Base-by-base conservation (phyloP, 106 monocot genomes). In the Allium fistulosum region DNA sequence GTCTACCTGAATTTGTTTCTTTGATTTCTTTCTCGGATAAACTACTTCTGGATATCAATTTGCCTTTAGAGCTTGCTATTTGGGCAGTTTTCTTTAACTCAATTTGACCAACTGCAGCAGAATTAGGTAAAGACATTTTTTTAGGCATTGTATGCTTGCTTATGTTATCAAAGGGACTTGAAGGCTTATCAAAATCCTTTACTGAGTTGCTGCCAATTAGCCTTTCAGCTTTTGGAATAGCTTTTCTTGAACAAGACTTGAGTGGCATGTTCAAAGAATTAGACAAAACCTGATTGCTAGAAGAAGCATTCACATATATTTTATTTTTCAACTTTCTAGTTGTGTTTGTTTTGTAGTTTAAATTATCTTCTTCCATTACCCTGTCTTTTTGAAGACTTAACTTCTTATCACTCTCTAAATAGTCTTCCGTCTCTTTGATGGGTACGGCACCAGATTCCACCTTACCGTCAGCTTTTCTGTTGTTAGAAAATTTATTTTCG, bases 401-500 rank as follows among this genome's bases (percentile, higher is more conserved):
- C 58, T 85, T 85, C 3, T 14, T 50, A 60, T 69, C 75, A 63
- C 76, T 85, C 61, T 46, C 63, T 15, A 10, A 18, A 7, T 50
- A 57, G 27, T 13, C 53, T 50, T 74, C 77, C 17, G 22, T 65
- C 58, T 76, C 74, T 74, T 59, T 78, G 8, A 16, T 5, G 56
- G 55, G 45, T 22, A 64, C 28, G 63, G 53, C 46, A 22, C 1
- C 49, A 59, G 11, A 51, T 51, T 61, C 48, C 48, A 74, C 12
- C 49, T n/a, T 2, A 45, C 37, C 58, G 18, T 56, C 66, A 47
- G 59, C 17, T 4, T 85, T 75, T 64, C 74, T 73, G 9, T 70
- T 45, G 26, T 61, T 11, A 67, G 71, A 27, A n/a, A 11, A 66
- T 26, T 60, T 62, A 52, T 83, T 83, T 77, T 81, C 77, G 48